Percentiles rank a stretch among this genome's conserved stretches.
These are phyloP conservation scores for Fusarium multiceps DNA, from an alignment of 2,329 filamentous ascomycete genomes.

Conservation along the genomic window DNA sequence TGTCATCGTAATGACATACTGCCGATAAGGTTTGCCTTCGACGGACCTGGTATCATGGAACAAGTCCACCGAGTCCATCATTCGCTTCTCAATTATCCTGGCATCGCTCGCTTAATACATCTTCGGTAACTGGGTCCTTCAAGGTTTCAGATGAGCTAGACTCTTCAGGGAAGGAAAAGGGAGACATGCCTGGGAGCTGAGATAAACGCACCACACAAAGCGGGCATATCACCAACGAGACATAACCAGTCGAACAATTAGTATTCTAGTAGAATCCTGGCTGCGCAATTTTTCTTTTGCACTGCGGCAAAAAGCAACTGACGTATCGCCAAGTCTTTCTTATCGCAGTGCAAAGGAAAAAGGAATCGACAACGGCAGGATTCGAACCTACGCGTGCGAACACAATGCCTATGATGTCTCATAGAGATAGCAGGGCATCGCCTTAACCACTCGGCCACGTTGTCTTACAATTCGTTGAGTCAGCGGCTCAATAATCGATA, in stretches of 20 bases:
- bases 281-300: too few relatives aligned
- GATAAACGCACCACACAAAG: background rate
- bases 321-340: too few relatives aligned
- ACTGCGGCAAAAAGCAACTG: too few relatives aligned
- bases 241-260: too few relatives aligned
- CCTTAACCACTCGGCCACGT: slow-evolving; percentile 33
- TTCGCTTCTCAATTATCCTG: too few relatives aligned
- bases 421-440: slow-evolving; percentile 27
- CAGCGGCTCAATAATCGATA: accelerated
- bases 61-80: background rate
- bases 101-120: background rate
- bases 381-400: slow-evolving; percentile 34
- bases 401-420: slow-evolving; percentile 32
- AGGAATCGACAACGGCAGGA: slow-evolving; percentile 25
- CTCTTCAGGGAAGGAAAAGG: background rate
- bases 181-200: background rate
- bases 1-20: background rate
- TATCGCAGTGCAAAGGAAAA: background rate
- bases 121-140: background rate
- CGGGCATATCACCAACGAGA: too few relatives aligned
- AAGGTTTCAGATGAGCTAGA: background rate
- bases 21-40: background rate
- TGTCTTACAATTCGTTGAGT: slow-evolving; percentile 15
- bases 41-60: background rate
- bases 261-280: too few relatives aligned